phyloP scores from a whole-genome alignment of 2,329 filamentous ascomycete species.

The Stemphylium vesicarium region DNA sequence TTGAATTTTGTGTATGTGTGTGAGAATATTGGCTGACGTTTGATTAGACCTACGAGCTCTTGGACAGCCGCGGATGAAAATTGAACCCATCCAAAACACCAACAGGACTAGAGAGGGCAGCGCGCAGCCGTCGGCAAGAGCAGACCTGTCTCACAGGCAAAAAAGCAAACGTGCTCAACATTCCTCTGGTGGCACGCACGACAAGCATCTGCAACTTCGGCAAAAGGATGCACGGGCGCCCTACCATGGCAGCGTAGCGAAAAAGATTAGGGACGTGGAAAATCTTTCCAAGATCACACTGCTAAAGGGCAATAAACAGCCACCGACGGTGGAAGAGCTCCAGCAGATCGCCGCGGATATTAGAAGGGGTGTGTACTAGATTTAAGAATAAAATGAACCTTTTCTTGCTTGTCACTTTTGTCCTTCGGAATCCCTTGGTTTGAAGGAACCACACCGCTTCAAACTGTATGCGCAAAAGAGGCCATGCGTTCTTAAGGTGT shows the following conservation, averaged over 20 bases:
- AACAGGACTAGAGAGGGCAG: neutral
- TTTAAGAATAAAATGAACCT: neutral
- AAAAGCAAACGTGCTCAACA: neutral
- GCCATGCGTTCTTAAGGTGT: neutral
- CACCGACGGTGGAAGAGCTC: slow-evolving; percentile 32
- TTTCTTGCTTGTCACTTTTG: neutral
- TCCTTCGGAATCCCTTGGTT: neutral
- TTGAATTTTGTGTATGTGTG: neutral
- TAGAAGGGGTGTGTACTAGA: slow-evolving; percentile 24
- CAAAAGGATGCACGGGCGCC: neutral
- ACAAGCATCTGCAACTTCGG: neutral
- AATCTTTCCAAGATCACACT: neutral
- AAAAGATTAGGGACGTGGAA: slow-evolving; percentile 9
- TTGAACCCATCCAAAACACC: neutral
- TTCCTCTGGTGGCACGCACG: neutral
- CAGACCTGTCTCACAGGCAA: neutral
- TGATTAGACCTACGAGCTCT: slow-evolving; percentile 26
- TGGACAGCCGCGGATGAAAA: neutral
- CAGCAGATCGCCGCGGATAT: slow-evolving; percentile 32
- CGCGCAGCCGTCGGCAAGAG: neutral
- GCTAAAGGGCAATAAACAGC: slow-evolving; percentile 8
- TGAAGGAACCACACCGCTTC: neutral
- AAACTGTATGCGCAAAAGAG: neutral
- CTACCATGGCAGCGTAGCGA: neutral
- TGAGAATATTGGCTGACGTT: neutral